Percentiles rank a stretch among this genome's conserved stretches.
These are phyloP conservation scores for Aspergillus campestris DNA, from an alignment of 495 filamentous ascomycete species.

Conservation along the genomic window DNA sequence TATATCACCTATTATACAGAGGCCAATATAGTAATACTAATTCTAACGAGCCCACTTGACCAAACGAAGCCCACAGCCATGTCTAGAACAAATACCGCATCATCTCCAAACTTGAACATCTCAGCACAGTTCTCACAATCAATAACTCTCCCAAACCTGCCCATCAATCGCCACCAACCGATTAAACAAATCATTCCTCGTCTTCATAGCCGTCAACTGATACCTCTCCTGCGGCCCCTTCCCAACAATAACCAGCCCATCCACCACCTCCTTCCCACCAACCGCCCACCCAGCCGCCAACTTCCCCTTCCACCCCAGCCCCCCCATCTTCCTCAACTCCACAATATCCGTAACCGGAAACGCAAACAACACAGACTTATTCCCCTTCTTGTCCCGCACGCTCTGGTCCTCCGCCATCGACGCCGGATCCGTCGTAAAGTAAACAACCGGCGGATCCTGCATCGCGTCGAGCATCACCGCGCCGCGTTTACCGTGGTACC, in stretches of 20 bases:
- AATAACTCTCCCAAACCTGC: slow-evolving; percentile 86
- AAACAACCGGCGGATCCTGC: slow-evolving; percentile 31
- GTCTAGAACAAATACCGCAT: neutral
- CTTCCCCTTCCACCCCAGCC: slow-evolving; percentile 84
- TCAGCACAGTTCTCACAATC: slow-evolving; percentile 13
- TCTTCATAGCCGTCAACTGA: slow-evolving; percentile 61
- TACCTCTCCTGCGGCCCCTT: slow-evolving; percentile 40
- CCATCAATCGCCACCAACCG: slow-evolving; percentile 70
- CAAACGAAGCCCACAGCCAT: too few species aligned
- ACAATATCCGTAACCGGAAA: slow-evolving; percentile 50
- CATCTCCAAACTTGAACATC: slow-evolving; percentile 14
- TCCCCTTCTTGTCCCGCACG: slow-evolving; percentile 35
- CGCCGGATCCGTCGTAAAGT: slow-evolving; percentile 42
- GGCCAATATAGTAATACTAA: too few species aligned
- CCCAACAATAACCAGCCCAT: slow-evolving; percentile 65
- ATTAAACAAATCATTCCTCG: slow-evolving; percentile 81
- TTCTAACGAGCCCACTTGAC: too few species aligned
- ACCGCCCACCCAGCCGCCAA: slow-evolving; percentile 76
- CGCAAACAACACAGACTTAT: slow-evolving; percentile 30
- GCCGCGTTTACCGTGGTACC: slow-evolving; percentile 65
- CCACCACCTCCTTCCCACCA: slow-evolving; percentile 60
- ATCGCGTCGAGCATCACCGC: slow-evolving; percentile 60
- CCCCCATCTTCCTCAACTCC: slow-evolving; percentile 75
- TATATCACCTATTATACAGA: too few species aligned
- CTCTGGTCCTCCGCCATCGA: slow-evolving; percentile 15